Base-by-base conservation (phyloP, 306 rosid genomes). In the Corylus avellana region DNA sequence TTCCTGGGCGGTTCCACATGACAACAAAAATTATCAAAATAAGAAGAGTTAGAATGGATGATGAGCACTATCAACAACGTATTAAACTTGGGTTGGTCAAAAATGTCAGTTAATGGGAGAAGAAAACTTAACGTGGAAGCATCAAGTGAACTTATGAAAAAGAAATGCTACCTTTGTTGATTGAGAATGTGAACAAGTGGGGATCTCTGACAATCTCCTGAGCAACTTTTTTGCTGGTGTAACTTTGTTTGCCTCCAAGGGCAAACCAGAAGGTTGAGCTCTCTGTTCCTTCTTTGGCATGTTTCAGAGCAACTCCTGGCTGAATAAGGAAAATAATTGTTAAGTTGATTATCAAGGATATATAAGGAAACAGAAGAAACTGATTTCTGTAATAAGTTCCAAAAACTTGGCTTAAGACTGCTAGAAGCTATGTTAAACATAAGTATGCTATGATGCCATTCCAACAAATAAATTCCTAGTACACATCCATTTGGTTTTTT, bases 261-360 rank as follows among this genome's bases (percentile, higher is more conserved):
- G 97, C 87, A 87, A 73, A 90, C 99, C 99, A 96, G 92, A 96
- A 96, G 71, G 94, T 62, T 76, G 99, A 93, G 90, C 91, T 96
- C 89, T 96, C 99, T 79, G 98, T 96, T 81, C 98, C 98, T 87
- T 96, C 99, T 87, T 96, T 96, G 13, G 98, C 92, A 85, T 89
- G 94, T 88, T 96, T 96, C 75, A 89, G 57, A 71, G 90, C 27
- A 85, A 81, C 91, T 86, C 98, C 98, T 49, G 99, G 98, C 99
- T 96, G 97, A 78, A 85, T 69, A 86, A 77, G 59, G 75, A 77
- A 74, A 27, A 67, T 18, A 85, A 80, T 49, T 59, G 73, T 70
- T 79, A 62, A 72, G 67, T 86, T 54, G 74, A 75, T 72, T 54
- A 77, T 70, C 25, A 49, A 46, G 22, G 27, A 78, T n/a, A 53